Evolutionary conservation across 129 eudicot genomes (phyloP).

Genomic region (Glebionis coronaria): DNA sequence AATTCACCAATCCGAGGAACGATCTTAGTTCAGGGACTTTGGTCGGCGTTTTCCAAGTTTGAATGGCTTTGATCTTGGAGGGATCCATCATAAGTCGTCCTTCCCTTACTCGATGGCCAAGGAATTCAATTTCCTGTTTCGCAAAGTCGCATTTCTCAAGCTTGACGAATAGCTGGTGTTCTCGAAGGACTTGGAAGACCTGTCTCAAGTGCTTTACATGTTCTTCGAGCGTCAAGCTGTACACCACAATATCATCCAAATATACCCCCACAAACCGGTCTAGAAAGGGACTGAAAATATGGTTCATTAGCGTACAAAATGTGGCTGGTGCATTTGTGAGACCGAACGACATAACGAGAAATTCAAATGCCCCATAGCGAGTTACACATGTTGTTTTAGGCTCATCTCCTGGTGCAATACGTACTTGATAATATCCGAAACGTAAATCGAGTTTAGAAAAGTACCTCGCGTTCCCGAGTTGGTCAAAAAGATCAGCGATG

Average conservation of each 20-base stretch:
- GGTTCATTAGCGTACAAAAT: not conserved
- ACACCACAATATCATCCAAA: not conserved
- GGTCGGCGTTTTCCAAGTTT: not conserved
- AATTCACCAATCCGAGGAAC: not conserved
- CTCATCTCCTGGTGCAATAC: not conserved
- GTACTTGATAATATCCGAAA: not conserved
- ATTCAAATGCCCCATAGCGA: not conserved
- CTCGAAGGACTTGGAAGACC: not conserved
- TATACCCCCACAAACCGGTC: not conserved
- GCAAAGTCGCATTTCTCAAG: conserved; percentile 9
- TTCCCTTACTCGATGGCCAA: not conserved
- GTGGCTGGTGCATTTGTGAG: not conserved
- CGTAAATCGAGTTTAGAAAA: not conserved
- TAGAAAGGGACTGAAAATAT: not conserved
- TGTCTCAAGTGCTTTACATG: not conserved
- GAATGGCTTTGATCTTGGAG: not conserved
- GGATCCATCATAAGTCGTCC: not conserved
- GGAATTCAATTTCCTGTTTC: not conserved
- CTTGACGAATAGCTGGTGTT: not conserved
- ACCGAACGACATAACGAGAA: not conserved
- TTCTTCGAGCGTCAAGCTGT: not conserved
- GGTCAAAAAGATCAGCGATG: not conserved
- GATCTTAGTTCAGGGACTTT: not conserved
- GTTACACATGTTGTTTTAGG: not conserved
- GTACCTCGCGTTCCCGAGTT: not conserved